phyloP scores from a whole-genome alignment of 192 early-diverging fungal genomes.

The Podochytrium sp. region DNA sequence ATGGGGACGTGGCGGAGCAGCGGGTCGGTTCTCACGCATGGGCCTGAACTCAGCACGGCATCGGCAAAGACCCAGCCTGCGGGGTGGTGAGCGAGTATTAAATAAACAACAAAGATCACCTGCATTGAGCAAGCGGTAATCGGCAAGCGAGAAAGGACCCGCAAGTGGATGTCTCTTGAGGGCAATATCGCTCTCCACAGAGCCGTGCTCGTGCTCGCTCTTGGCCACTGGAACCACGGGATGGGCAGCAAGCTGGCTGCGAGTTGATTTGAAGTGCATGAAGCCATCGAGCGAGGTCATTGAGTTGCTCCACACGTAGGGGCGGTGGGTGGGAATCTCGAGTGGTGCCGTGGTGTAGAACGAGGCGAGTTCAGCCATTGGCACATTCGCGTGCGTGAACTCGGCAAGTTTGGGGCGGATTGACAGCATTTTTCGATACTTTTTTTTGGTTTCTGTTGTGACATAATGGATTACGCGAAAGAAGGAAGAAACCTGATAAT shows the following conservation, averaged over 20 bases:
- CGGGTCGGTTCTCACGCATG: conserved; percentile 35
- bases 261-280: conserved; percentile 28
- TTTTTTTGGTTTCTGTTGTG: too few species aligned
- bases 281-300: conserved; percentile 42
- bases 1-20: neutral
- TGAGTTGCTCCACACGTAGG: conserved; percentile 44
- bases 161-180: conserved; percentile 28
- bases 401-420: conserved; percentile 26
- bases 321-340: conserved; percentile 4
- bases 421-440: neutral
- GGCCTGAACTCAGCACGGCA: conserved; percentile 34
- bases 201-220: neutral
- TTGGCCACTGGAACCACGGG: neutral
- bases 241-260: neutral
- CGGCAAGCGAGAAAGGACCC: conserved; percentile 29
- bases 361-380: conserved; percentile 33
- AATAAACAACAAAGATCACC: neutral
- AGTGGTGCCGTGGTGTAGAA: conserved; percentile 33
- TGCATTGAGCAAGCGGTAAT: conserved; percentile 44
- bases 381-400: conserved; percentile 31
- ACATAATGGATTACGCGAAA: too few species aligned
- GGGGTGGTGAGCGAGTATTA: neutral
- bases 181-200: conserved; percentile 26
- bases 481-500: too few species aligned
- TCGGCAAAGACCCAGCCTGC: conserved; percentile 44